Evolutionary conservation across 176 grass and related monocot species (phyloP).

Genomic region (Lolium multiflorum): DNA sequence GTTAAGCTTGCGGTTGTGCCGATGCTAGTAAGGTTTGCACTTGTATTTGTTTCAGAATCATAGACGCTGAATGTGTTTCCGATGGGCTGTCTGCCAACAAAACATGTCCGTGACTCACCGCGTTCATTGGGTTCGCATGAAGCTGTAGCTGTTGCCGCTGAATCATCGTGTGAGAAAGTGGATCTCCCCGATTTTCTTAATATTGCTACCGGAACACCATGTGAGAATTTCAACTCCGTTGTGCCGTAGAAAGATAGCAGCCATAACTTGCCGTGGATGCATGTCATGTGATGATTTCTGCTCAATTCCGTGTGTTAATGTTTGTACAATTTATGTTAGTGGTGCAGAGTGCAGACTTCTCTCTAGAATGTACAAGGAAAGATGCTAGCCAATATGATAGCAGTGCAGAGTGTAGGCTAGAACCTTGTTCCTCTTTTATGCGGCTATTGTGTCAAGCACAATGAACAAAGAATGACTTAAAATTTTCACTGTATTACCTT

Average conservation of each 20-base stretch:
- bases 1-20: neutral
- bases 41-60: neutral
- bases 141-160: constrained; percentile 41
- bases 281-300: neutral
- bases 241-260: constrained; percentile 28
- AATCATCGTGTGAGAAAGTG: constrained; percentile 65
- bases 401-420: neutral
- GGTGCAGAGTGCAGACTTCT: neutral
- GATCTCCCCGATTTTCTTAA: constrained; percentile 51
- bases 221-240: neutral
- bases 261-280: neutral
- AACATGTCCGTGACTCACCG: too few species aligned
- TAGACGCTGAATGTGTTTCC: neutral
- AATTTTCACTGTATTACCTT: neutral
- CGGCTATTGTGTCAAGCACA: neutral
- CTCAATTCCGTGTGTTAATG: neutral
- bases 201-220: constrained; percentile 41
- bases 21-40: neutral
- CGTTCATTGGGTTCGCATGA: too few species aligned
- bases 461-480: neutral
- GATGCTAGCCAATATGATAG: too few species aligned
- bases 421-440: neutral
- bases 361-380: too few species aligned
- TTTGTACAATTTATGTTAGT: neutral
- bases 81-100: constrained; percentile 34